Evolutionary conservation across 768 basidiomycete genomes (phyloP).

Genomic region (Tricholoma saponaceum): DNA sequence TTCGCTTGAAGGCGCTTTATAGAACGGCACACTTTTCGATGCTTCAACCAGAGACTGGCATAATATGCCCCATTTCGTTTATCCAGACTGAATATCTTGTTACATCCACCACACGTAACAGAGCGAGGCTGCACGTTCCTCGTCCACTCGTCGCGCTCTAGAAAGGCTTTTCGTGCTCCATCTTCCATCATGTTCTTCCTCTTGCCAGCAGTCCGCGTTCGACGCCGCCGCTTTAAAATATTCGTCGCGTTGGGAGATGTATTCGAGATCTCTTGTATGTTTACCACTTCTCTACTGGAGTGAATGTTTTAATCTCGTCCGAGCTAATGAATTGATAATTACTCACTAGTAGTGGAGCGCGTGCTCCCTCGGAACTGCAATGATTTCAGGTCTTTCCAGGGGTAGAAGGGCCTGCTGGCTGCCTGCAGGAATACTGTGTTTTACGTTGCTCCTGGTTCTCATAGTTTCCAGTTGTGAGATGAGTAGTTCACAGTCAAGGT

Average conservation of each 20-base stretch:
- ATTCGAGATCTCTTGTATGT: background rate
- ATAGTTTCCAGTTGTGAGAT: background rate
- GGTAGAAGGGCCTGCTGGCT: no score
- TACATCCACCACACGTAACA: background rate
- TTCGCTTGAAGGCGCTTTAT: background rate
- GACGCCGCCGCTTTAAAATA: background rate
- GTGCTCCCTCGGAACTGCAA: background rate
- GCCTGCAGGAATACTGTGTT: no score
- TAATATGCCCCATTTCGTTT: background rate
- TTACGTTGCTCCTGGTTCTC: no score
- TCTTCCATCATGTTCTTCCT: background rate
- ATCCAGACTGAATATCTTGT: background rate
- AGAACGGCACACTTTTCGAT: background rate
- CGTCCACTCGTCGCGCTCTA: background rate
- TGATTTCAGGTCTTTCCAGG: no score
- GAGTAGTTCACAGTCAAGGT: background rate
- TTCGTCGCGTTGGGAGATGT: background rate
- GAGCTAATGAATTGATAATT: background rate
- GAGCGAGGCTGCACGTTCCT: background rate
- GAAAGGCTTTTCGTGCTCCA: background rate
- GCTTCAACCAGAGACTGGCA: background rate
- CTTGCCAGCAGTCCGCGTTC: background rate
- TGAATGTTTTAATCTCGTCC: background rate
- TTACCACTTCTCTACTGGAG: background rate
- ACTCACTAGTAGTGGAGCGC: background rate